Evolutionary conservation across 805 yeast species (phyloP).

Genomic region (Yamadazyma phyllophila): DNA sequence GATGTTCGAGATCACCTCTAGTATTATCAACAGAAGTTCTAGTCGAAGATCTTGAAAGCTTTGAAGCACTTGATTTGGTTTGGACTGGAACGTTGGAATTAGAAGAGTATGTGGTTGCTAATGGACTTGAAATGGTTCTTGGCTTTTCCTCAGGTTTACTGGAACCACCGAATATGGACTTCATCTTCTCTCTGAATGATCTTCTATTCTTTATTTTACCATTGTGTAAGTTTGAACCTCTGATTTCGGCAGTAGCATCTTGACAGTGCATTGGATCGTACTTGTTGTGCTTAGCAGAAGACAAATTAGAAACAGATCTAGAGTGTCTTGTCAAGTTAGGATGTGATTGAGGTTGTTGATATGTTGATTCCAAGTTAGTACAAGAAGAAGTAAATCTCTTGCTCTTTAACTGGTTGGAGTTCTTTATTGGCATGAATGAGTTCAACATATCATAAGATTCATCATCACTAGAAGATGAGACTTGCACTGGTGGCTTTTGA

Average conservation of each 20-base stretch:
- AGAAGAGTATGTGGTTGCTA: conserved; percentile 15
- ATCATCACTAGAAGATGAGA: conserved; percentile 11
- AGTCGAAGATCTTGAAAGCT: conserved; percentile 7
- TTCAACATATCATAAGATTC: conserved; percentile 15
- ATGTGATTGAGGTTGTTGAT: conserved; percentile 4
- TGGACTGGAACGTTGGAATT: conserved; percentile 7
- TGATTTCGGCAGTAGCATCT: conserved; percentile 10
- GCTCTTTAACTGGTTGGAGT: conserved; percentile 2
- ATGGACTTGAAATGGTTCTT: conserved; percentile 12
- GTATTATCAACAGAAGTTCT: conserved; percentile 15
- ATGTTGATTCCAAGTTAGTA: conserved; percentile 9
- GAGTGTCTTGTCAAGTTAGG: conserved; percentile 12
- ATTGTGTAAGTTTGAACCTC: conserved; percentile 11
- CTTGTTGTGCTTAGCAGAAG: conserved; percentile 14
- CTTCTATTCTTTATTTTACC: conserved; percentile 10
- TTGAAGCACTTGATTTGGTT: background rate
- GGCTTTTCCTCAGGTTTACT: background rate
- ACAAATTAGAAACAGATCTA: conserved; percentile 14
- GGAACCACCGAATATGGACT: conserved; percentile 11
- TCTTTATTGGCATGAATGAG: conserved; percentile 15
- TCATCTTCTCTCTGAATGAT: conserved; percentile 16
- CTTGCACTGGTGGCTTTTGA: background rate
- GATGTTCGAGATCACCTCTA: conserved; percentile 12
- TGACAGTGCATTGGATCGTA: conserved; percentile 15
- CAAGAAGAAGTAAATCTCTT: conserved; percentile 12